Evolutionary conservation across 2,329 filamentous ascomycete genomes (phyloP).

Genomic region (Coniella lustricola): DNA sequence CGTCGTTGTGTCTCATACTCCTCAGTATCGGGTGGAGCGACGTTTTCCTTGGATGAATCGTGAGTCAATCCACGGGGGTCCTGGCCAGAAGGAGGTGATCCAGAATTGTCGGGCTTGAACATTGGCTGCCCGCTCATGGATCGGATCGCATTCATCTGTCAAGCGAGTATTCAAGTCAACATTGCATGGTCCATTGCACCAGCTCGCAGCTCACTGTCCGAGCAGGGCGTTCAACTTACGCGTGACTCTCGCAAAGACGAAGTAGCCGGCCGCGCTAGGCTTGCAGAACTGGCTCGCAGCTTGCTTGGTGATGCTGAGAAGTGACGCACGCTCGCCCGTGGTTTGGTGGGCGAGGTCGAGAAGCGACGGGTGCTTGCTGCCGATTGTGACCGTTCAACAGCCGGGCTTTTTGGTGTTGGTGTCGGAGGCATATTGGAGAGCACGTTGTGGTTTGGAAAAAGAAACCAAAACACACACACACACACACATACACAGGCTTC

Average conservation of each 20-base stretch:
- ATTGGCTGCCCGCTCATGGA: constrained; percentile 24
- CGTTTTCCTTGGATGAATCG: constrained; percentile 54
- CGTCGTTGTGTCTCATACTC: constrained; percentile 51
- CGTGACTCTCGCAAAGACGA: constrained; percentile 24
- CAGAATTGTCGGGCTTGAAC: constrained; percentile 32
- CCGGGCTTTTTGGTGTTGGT: constrained; percentile 21
- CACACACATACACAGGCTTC: too few relatives aligned
- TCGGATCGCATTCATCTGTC: constrained; percentile 23
- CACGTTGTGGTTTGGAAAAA: background rate
- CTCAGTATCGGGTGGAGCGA: constrained; percentile 51
- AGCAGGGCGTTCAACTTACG: constrained; percentile 15
- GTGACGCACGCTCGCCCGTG: constrained; percentile 21
- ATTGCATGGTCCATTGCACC: background rate
- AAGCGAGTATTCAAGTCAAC: background rate
- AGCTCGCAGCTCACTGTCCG: background rate
- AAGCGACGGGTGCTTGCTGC: constrained; percentile 20
- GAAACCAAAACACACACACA: background rate
- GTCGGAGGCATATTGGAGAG: constrained; percentile 9
- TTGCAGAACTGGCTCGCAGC: constrained; percentile 21
- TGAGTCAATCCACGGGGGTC: constrained; percentile 38
- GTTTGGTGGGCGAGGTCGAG: constrained; percentile 20
- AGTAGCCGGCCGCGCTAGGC: constrained; percentile 20
- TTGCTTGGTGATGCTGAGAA: constrained; percentile 19
- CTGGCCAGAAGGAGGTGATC: constrained; percentile 10
- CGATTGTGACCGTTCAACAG: constrained; percentile 18